Evolutionary conservation across 495 filamentous ascomycete genomes (phyloP).

Genomic region (Aspergillus hancockii): DNA sequence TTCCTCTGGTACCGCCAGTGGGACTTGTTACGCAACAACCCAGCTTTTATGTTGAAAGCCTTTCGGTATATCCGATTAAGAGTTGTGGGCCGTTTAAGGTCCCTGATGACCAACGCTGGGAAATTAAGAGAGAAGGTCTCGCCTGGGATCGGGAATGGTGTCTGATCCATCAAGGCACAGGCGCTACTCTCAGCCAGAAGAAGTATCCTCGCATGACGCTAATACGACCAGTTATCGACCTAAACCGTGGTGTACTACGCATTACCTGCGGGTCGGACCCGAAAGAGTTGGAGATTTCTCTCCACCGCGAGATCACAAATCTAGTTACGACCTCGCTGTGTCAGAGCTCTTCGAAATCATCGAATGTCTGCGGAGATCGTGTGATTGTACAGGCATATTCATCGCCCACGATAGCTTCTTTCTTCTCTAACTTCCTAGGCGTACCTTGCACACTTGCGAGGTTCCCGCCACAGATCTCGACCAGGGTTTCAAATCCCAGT

Average conservation of each 20-base stretch:
- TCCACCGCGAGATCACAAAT: slow-evolving; percentile 60
- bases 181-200: slow-evolving; percentile 78
- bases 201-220: slow-evolving; percentile 80
- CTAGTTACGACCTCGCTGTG: slow-evolving; percentile 47
- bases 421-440: slow-evolving; percentile 72
- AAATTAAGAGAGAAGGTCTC: slow-evolving; percentile 73
- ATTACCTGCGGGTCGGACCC: slow-evolving; percentile 37
- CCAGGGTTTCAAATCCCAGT: slow-evolving; percentile 59
- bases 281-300: slow-evolving; percentile 49
- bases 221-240: slow-evolving; percentile 68
- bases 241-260: slow-evolving; percentile 57
- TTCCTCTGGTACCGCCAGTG: slow-evolving; percentile 22
- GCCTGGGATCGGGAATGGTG: slow-evolving; percentile 97
- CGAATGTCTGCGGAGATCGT: slow-evolving; percentile 77
- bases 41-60: slow-evolving; percentile 56
- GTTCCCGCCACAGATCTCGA: slow-evolving; percentile 64
- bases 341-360: slow-evolving; percentile 39
- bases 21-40: slow-evolving; percentile 23
- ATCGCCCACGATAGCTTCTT: slow-evolving; percentile 60
- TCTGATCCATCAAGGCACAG: slow-evolving; percentile 79
- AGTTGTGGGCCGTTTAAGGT: slow-evolving; percentile 80
- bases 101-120: slow-evolving; percentile 65
- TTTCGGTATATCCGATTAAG: slow-evolving; percentile 82
- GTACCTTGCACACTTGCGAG: slow-evolving; percentile 79
- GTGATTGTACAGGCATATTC: slow-evolving; percentile 69